A percentile compares a stretch with the other conserved stretches of the same genome.
phyloP scores from a whole-genome alignment of 495 filamentous ascomycete species.

The Xylaria venustula region DNA sequence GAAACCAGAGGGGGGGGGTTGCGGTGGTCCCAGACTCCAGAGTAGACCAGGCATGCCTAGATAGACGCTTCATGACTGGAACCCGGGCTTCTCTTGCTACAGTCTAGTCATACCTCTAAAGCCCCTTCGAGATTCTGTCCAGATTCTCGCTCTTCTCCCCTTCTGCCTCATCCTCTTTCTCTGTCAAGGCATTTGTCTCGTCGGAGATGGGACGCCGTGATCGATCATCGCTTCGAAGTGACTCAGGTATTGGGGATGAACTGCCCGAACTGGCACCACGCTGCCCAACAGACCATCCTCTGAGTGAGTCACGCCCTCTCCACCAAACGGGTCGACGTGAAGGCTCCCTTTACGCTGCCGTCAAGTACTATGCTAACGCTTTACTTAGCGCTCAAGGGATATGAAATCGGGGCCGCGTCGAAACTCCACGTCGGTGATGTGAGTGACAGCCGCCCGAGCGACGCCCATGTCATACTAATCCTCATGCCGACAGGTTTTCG shows the following conservation, averaged over 20 bases:
- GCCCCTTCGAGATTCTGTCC: slow-evolving; percentile 1
- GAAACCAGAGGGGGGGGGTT: slow-evolving; percentile 19
- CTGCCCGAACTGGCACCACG: slow-evolving; percentile 29
- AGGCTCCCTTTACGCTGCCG: neutral
- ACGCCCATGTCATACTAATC: neutral
- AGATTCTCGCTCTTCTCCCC: slow-evolving; percentile 1
- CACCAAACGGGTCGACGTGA: neutral
- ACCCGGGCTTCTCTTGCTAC: neutral
- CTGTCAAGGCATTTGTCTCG: slow-evolving; percentile 19
- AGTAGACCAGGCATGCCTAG: slow-evolving; percentile 14
- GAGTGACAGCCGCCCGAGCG: slow-evolving; percentile 11
- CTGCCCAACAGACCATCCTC: slow-evolving; percentile 29
- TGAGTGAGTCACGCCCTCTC: slow-evolving; percentile 26
- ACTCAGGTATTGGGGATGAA: slow-evolving; percentile 36
- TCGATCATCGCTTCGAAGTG: slow-evolving; percentile 36
- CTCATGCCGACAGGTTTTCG: slow-evolving; percentile 27
- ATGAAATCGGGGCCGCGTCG: slow-evolving; percentile 32
- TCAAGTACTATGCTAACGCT: neutral
- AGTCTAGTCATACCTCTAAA: slow-evolving; percentile 3
- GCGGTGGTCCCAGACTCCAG: slow-evolving; percentile 16
- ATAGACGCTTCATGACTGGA: neutral
- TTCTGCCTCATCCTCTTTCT: neutral
- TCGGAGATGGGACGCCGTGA: slow-evolving; percentile 36
- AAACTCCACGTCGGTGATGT: slow-evolving; percentile 36
- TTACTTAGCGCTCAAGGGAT: slow-evolving; percentile 29